A percentile compares a stretch with the other conserved stretches of the same genome.
Conservation (phyloP, 192 early-diverging fungal genomes). For the Obelidium mucronatum region DNA sequence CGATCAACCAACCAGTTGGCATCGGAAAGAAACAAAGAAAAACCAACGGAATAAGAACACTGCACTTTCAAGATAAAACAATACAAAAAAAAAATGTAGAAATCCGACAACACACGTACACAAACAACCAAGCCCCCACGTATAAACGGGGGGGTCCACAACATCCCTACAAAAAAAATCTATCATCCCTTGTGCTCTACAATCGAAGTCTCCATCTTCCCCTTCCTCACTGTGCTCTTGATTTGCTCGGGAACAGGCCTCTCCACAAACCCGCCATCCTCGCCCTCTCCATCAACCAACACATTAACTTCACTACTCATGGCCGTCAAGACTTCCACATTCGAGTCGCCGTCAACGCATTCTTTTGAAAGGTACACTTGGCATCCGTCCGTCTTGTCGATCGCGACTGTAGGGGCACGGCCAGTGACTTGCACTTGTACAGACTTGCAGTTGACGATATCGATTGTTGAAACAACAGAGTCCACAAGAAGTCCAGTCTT, state of each 20-base stretch:
- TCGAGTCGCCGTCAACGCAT: constrained; percentile 55
- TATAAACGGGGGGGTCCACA: no score
- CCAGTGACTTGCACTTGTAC: constrained; percentile 87
- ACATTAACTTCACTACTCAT: constrained; percentile 95
- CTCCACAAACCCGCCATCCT: constrained; percentile 81
- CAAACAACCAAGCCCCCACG: not conserved
- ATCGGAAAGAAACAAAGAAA: not conserved
- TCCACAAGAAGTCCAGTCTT: constrained; percentile 89
- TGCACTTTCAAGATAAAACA: not conserved
- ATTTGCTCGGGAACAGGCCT: constrained; percentile 92
- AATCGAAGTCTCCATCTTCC: constrained; percentile 71
- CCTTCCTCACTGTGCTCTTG: constrained; percentile 81
- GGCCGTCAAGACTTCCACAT: constrained; percentile 87
- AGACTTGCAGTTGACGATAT: constrained; percentile 91
- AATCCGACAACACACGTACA: not conserved
- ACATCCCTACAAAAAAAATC: no score
- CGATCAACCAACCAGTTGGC: not conserved
- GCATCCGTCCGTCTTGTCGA: constrained; percentile 94
- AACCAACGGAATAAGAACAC: not conserved
- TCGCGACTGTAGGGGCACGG: constrained; percentile 79
- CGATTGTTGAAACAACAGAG: constrained; percentile 82
- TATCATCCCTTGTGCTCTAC: constrained; percentile 88
- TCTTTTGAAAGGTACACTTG: constrained; percentile 88
- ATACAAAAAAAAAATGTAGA: not conserved
- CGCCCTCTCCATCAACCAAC: constrained; percentile 71